These are phyloP conservation scores for Tylopilus sp. DNA, from an alignment of 768 basidiomycete genomes.

Conservation along the genomic window DNA sequence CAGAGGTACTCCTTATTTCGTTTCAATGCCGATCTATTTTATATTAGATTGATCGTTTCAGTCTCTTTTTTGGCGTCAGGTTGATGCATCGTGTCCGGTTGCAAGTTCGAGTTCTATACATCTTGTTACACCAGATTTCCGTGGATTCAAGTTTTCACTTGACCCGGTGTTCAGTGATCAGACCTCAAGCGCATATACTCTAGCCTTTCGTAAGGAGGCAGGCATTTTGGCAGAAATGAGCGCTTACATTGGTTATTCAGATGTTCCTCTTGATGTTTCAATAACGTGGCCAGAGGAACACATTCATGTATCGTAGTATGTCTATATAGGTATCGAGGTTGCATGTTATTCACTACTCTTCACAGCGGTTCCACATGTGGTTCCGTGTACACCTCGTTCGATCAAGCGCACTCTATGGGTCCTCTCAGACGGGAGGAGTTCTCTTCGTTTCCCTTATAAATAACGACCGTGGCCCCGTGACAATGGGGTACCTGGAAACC, in stretches of 20 bases:
- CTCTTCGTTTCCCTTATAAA: too few relatives aligned
- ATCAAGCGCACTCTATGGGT: constrained; percentile 71
- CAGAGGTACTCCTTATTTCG: not conserved
- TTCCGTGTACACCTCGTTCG: constrained; percentile 47
- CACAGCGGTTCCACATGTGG: constrained; percentile 36
- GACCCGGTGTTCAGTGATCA: constrained; percentile 40
- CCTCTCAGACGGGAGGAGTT: constrained; percentile 78
- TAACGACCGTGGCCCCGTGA: too few relatives aligned
- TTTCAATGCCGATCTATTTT: constrained; percentile 6
- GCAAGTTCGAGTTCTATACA: constrained; percentile 56
- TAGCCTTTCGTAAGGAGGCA: constrained; percentile 39
- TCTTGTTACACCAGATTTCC: constrained; percentile 44
- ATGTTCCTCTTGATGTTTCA: constrained; percentile 48
- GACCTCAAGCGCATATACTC: constrained; percentile 46
- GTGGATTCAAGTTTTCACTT: constrained; percentile 48
- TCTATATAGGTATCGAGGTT: not conserved
- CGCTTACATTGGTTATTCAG: not conserved
- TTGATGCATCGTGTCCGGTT: constrained; percentile 67
- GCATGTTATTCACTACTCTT: not conserved
- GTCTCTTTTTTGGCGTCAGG: constrained; percentile 61
- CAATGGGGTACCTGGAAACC: constrained; percentile 75
- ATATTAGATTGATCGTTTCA: constrained; percentile 71
- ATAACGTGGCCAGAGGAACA: constrained; percentile 52
- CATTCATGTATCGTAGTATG: constrained; percentile 64
- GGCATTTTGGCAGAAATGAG: not conserved